Conservation (phyloP, 345 rosid genomes). For the Lepidium africanum region DNA sequence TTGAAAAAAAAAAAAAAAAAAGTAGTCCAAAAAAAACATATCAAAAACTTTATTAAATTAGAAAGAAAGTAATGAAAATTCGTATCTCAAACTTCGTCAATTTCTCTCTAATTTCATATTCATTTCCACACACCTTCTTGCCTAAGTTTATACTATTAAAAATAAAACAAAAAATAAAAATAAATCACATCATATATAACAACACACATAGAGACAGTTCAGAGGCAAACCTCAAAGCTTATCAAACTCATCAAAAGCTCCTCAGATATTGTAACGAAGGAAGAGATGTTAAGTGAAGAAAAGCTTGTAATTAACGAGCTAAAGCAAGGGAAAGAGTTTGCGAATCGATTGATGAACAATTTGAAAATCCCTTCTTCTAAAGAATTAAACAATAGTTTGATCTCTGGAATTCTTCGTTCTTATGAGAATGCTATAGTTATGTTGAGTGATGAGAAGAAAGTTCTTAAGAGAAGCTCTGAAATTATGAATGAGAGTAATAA, state of each 20-base stretch:
- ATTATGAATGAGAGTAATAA: slow-evolving; percentile 21
- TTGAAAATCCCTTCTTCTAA: slow-evolving; percentile 32
- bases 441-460: slow-evolving; percentile 24
- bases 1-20: too few species aligned
- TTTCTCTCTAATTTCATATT: slow-evolving; percentile 14
- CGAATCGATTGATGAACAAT: slow-evolving; percentile 35
- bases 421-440: slow-evolving; percentile 52
- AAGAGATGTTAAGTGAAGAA: slow-evolving; percentile 28
- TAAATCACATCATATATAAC: not conserved
- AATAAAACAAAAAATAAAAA: too few species aligned
- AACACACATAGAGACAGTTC: not conserved
- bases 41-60: not conserved
- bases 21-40: not conserved
- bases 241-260: not conserved
- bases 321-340: slow-evolving; percentile 45
- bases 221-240: slow-evolving; percentile 3
- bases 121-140: slow-evolving; percentile 24
- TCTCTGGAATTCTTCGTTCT: slow-evolving; percentile 40
- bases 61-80: not conserved
- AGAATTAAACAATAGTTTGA: slow-evolving; percentile 28
- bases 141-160: not conserved
- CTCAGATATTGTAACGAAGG: not conserved
- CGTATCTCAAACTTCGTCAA: not conserved
- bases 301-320: slow-evolving; percentile 46
- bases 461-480: slow-evolving; percentile 9